Percentiles rank a stretch among this genome's conserved stretches.
Evolutionary conservation across 106 monocot species (phyloP).

Genomic region (Alisma plantagoaquatica): DNA sequence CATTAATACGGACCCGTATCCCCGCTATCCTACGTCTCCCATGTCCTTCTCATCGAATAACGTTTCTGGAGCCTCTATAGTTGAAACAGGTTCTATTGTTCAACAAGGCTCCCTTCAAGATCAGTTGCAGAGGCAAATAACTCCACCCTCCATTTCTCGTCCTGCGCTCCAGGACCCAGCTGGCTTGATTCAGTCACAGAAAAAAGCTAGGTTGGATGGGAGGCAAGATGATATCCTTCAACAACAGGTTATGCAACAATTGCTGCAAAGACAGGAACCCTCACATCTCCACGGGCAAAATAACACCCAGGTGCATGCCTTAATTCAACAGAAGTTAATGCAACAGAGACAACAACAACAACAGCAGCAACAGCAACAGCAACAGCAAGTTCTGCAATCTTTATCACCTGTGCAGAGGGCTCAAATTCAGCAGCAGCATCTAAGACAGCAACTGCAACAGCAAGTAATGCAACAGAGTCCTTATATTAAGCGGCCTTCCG

Average conservation of each 20-base stretch:
- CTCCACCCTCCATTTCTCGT: conserved; percentile 44
- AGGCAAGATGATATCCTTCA: conserved; percentile 58
- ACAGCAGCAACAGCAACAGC: conserved; percentile 29
- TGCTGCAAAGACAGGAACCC: conserved; percentile 56
- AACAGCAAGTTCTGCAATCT: conserved; percentile 67
- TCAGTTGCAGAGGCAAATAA: conserved; percentile 41
- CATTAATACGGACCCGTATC: conserved; percentile 68
- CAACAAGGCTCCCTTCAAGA: conserved; percentile 58
- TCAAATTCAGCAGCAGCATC: conserved; percentile 44
- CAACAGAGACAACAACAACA: too few species aligned
- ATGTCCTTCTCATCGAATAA: conserved; percentile 90
- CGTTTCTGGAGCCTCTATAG: conserved; percentile 54
- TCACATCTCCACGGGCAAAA: conserved; percentile 39
- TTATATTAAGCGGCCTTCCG: conserved; percentile 31
- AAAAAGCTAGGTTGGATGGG: conserved; percentile 58
- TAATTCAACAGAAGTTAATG: conserved; percentile 82
- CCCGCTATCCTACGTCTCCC: conserved; percentile 72
- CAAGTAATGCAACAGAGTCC: conserved; percentile 29
- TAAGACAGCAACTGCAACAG: conserved; percentile 41
- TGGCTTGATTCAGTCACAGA: conserved; percentile 30
- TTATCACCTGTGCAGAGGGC: conserved; percentile 56
- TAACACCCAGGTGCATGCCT: conserved; percentile 64
- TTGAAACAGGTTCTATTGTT: conserved; percentile 65
- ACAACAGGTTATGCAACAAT: conserved; percentile 56
- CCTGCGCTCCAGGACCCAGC: conserved; percentile 32